Evolutionary conservation across 2,329 filamentous ascomycete species (phyloP).

Genomic region (Dactylellina parvicollis): DNA sequence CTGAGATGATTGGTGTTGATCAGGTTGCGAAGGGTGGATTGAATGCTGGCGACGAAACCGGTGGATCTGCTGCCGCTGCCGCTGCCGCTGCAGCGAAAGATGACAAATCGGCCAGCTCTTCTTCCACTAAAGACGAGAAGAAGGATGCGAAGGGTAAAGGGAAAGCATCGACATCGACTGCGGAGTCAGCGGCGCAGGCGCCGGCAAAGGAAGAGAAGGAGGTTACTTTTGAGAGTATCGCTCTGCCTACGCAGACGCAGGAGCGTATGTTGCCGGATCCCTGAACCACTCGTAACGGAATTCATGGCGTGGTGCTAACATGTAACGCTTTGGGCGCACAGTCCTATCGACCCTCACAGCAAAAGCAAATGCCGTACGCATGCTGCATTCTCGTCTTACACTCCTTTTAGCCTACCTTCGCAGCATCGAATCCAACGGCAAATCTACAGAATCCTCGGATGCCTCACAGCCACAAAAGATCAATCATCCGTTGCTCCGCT

Average conservation of each 20-base stretch:
- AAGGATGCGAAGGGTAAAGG: slow-evolving; percentile 58
- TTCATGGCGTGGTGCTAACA: background rate
- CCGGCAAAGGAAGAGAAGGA: slow-evolving; percentile 54
- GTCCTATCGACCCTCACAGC: slow-evolving; percentile 77
- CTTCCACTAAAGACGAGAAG: slow-evolving; percentile 57
- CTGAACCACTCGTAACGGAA: background rate
- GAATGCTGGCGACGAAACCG: slow-evolving; percentile 68
- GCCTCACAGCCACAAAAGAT: slow-evolving; percentile 56
- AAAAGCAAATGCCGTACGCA: slow-evolving; percentile 91
- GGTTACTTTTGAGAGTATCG: slow-evolving; percentile 50
- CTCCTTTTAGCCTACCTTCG: slow-evolving; percentile 80
- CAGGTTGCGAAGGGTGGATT: slow-evolving; percentile 87
- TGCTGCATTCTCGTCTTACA: slow-evolving; percentile 81
- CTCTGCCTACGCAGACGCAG: slow-evolving; percentile 71
- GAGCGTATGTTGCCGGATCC: slow-evolving; percentile 64
- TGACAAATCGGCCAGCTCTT: slow-evolving; percentile 35
- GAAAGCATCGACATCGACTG: slow-evolving; percentile 55
- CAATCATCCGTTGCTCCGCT: slow-evolving; percentile 77
- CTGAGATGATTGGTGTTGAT: slow-evolving; percentile 97
- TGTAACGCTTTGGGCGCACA: slow-evolving; percentile 56
- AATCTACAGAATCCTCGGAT: slow-evolving; percentile 58
- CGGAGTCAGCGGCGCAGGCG: slow-evolving; percentile 17
- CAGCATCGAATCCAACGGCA: slow-evolving; percentile 59
- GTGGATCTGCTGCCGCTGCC: slow-evolving; percentile 56
- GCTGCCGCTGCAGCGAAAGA: slow-evolving; percentile 59